Percentiles rank a stretch among this genome's conserved stretches.
These are phyloP conservation scores for Tolypocladium album DNA, from an alignment of 2,329 filamentous ascomycete species.

Conservation along the genomic window DNA sequence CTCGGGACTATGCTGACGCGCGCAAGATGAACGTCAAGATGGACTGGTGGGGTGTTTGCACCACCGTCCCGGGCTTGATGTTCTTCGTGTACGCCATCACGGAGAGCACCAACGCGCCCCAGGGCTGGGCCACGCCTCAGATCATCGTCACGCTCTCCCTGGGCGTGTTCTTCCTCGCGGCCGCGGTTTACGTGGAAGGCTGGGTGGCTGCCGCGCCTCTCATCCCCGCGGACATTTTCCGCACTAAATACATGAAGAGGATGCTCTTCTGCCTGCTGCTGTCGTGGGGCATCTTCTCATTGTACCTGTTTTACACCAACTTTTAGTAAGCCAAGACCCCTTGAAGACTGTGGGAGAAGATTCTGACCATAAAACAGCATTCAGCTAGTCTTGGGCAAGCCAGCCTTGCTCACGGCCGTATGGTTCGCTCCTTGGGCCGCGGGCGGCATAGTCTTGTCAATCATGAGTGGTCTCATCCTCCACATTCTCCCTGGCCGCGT, in stretches of 20 bases:
- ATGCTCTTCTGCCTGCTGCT: slow-evolving; percentile 43
- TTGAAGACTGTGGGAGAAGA: slow-evolving; percentile 2
- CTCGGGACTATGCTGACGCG: slow-evolving; percentile 21
- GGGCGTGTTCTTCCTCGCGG: slow-evolving; percentile 40
- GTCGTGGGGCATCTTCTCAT: slow-evolving; percentile 43
- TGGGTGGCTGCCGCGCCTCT: slow-evolving; percentile 51
- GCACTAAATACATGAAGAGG: slow-evolving; percentile 48
- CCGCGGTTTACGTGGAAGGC: slow-evolving; percentile 53
- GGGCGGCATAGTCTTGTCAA: slow-evolving; percentile 46
- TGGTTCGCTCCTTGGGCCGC: slow-evolving; percentile 49
- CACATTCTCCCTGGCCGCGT: slow-evolving; percentile 43
- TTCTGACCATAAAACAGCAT: slow-evolving; percentile 24
- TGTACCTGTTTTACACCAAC: slow-evolving; percentile 52
- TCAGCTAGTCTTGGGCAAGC: slow-evolving; percentile 37
- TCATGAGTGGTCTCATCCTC: slow-evolving; percentile 41
- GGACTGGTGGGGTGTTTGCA: slow-evolving; percentile 49
- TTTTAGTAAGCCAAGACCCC: slow-evolving; percentile 40
- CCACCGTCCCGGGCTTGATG: slow-evolving; percentile 47
- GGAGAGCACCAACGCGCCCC: slow-evolving; percentile 48
- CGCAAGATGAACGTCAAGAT: slow-evolving; percentile 27
- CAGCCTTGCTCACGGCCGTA: slow-evolving; percentile 43
- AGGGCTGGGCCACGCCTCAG: slow-evolving; percentile 55
- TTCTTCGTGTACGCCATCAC: slow-evolving; percentile 61
- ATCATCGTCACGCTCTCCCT: slow-evolving; percentile 48
- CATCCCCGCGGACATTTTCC: slow-evolving; percentile 52